A percentile compares a stretch with the other conserved stretches of the same genome.
Conservation (phyloP, 805 yeast species). For the Jamesozyma rosinii region DNA sequence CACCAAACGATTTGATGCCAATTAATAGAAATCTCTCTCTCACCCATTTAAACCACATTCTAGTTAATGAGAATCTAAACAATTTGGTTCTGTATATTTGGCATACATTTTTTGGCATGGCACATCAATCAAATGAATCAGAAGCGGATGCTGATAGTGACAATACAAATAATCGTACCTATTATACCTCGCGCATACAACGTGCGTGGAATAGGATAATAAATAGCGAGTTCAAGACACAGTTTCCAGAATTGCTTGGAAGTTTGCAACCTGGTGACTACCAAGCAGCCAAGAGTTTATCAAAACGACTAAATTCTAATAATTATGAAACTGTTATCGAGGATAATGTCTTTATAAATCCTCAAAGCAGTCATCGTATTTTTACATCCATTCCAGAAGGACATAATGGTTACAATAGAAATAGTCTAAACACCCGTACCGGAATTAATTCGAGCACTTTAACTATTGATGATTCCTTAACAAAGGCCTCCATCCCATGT, state of each 20-base stretch:
- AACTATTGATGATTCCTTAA: too few relatives aligned
- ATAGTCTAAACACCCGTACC: too few relatives aligned
- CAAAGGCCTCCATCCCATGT: too few relatives aligned
- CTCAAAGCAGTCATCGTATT: too few relatives aligned
- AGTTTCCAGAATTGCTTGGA: slow-evolving; percentile 25
- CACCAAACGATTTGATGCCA: slow-evolving; percentile 24
- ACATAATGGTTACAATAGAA: too few relatives aligned
- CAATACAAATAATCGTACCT: background rate
- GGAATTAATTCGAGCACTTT: too few relatives aligned
- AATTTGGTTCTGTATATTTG: slow-evolving; percentile 18
- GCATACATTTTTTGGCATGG: slow-evolving; percentile 11
- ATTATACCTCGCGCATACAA: slow-evolving; percentile 1
- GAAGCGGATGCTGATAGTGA: background rate
- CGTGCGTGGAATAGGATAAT: slow-evolving; percentile 28
- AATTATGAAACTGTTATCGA: background rate
- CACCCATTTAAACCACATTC: slow-evolving; percentile 15
- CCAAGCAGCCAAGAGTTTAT: slow-evolving; percentile 11
- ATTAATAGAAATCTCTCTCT: slow-evolving; percentile 21
- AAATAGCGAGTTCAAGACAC: slow-evolving; percentile 19
- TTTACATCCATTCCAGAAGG: too few relatives aligned
- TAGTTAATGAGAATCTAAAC: slow-evolving; percentile 15
- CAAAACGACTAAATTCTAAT: slow-evolving; percentile 5
- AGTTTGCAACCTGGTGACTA: slow-evolving; percentile 21
- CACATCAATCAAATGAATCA: background rate
- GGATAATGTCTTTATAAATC: too few relatives aligned